phyloP scores from a whole-genome alignment of 768 basidiomycete genomes.

The Heimioporus sp. region DNA sequence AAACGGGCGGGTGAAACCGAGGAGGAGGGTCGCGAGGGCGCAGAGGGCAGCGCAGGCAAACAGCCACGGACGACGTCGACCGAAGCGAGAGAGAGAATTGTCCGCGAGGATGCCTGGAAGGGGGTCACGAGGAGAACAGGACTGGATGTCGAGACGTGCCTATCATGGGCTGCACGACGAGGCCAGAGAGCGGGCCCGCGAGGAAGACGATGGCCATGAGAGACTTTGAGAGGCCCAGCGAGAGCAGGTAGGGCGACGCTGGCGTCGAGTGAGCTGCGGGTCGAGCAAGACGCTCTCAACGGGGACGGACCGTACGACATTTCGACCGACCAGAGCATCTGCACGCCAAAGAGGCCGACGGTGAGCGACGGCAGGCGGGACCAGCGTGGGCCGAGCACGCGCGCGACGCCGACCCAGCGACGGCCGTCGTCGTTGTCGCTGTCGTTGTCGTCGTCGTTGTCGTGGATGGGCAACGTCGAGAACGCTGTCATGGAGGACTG shows the following conservation, averaged over 20 bases:
- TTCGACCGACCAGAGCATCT: slow-evolving; percentile 91
- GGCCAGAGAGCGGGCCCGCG: slow-evolving; percentile 86
- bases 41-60: slow-evolving; percentile 65
- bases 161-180: slow-evolving; percentile 89
- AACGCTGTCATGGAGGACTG: too few relatives aligned
- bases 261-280: slow-evolving; percentile 1
- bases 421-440: slow-evolving; percentile 20
- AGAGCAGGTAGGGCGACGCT: slow-evolving; percentile 88
- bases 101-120: slow-evolving; percentile 67
- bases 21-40: slow-evolving; percentile 68
- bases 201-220: slow-evolving; percentile 89
- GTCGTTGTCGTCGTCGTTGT: too few relatives aligned
- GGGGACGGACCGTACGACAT: slow-evolving; percentile 73
- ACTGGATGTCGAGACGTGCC: slow-evolving; percentile 39
- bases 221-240: slow-evolving; percentile 83
- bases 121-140: background rate
- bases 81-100: slow-evolving; percentile 78
- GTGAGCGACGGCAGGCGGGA: slow-evolving; percentile 68
- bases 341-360: slow-evolving; percentile 77
- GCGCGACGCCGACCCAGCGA: slow-evolving; percentile 52
- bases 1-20: slow-evolving; percentile 78
- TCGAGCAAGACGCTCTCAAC: background rate
- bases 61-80: slow-evolving; percentile 87
- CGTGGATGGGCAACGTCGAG: background rate
- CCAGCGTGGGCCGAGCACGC: slow-evolving; percentile 68